Percentiles rank a stretch among this genome's conserved stretches.
phyloP scores from a whole-genome alignment of 192 early-diverging fungal species.

The Phycomyces nitens region DNA sequence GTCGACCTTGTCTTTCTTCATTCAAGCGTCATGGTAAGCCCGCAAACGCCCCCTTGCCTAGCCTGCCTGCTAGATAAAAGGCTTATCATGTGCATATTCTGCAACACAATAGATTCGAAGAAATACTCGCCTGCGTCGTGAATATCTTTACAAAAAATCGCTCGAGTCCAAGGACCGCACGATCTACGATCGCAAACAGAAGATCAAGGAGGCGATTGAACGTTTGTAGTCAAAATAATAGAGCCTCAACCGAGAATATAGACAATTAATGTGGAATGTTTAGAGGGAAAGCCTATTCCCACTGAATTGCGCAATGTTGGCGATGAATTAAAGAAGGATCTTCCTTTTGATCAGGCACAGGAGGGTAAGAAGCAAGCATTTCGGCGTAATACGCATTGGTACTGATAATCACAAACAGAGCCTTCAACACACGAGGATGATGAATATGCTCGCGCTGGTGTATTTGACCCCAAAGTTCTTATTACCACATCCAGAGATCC shows the following conservation, averaged over 20 bases:
- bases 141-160: constrained; percentile 97
- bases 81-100: background rate
- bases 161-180: constrained; percentile 89
- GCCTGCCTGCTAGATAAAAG: background rate
- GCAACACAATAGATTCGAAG: constrained; percentile 62
- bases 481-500: constrained; percentile 97
- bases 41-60: background rate
- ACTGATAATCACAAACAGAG: constrained; percentile 28
- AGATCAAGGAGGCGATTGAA: constrained; percentile 87
- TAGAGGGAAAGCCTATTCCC: constrained; percentile 85
- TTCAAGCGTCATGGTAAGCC: background rate
- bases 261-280: background rate
- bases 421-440: constrained; percentile 88
- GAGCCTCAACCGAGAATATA: background rate
- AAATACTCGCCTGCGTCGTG: constrained; percentile 83
- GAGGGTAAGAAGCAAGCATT: constrained; percentile 40
- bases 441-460: constrained; percentile 93
- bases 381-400: background rate
- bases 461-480: constrained; percentile 91
- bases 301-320: constrained; percentile 82
- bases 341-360: constrained; percentile 89
- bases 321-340: constrained; percentile 65
- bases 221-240: constrained; percentile 35
- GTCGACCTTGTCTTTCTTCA: background rate
- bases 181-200: constrained; percentile 92